Base-by-base conservation (phyloP, 352 stramenopile species). In the Pythium phragmitis region DNA sequence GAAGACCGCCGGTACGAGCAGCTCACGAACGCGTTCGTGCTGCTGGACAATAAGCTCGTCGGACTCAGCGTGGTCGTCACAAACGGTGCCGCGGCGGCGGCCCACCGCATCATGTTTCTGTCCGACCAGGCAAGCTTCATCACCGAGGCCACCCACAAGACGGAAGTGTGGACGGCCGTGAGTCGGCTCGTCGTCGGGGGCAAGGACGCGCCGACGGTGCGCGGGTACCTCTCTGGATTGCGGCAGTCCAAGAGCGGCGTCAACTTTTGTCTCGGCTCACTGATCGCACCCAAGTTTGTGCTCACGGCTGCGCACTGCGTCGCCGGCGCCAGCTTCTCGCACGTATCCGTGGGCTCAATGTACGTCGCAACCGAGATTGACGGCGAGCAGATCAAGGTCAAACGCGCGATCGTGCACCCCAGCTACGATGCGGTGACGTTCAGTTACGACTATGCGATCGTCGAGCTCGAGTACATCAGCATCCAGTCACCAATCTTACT, bases 381-480 rank as follows among this genome's bases (percentile, higher is more conserved):
- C 48, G 74, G 71, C n/a, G 72, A 79, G 55, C 71, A 77, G 51
- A 79, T 82, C 60, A 71, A 71, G 28, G 63, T 82, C 45, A 71
- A 73, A 46, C 43, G 48, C 17, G 60, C 66, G 16, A 59, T 64
- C 16, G 50, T 75, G 11, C 75, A 83, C 33, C 67, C 69, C 7
- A 49, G 46, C 2, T 79, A 70, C 41, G 47, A 73, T 4, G 30
- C 59, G n/a, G 45, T 43, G 3, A 67, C 63, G 11, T 67, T 68
- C 36, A 9, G 17, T 7, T 62, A 79, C 28, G 72, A 83, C 53
- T 77, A 70, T 66, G 72, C 67, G 19, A 47, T 83, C 12, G 48
- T 83, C 7, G 63, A 79, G 49, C 72, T 83, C 23, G 52, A 70
- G 63, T 76, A 71, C 63, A 74, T 75, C n/a, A 77, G 68, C 45